These are phyloP conservation scores for Mimosa bimucronata DNA, from an alignment of 306 rosid genomes.

Conservation along the genomic window DNA sequence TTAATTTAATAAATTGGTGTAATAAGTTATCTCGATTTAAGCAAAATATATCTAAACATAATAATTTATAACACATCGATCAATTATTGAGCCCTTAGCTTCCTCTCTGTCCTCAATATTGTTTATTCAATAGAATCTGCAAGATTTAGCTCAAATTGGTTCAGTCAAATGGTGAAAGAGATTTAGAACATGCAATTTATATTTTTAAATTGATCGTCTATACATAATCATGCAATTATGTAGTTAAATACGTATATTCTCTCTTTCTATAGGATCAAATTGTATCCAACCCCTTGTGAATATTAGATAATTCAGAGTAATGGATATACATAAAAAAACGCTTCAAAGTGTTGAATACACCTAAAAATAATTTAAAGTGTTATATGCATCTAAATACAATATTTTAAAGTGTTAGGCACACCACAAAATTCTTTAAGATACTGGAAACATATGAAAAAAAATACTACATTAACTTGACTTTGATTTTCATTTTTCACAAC, in stretches of 20 bases:
- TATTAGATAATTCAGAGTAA: too few species aligned
- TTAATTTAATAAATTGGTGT: background rate
- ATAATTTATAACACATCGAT: background rate
- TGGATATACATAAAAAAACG: too few species aligned
- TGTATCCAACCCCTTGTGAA: too few species aligned
- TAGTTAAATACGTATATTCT: too few species aligned
- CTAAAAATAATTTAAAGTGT: too few species aligned
- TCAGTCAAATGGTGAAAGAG: background rate
- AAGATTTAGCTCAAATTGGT: background rate
- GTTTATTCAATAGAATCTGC: background rate
- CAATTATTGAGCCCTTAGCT: background rate
- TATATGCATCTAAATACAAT: too few species aligned
- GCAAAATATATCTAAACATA: background rate
- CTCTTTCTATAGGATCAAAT: too few species aligned
- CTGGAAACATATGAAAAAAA: too few species aligned
- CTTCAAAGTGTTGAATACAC: too few species aligned
- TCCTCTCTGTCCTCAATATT: background rate
- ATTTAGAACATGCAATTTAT: background rate
- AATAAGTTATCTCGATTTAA: background rate
- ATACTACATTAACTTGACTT: background rate
- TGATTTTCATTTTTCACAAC: background rate
- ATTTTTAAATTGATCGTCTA: background rate
- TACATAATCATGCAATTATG: background rate
- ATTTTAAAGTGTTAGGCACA: too few species aligned
- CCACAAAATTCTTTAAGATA: too few species aligned